Evolutionary conservation across 2,329 filamentous ascomycete species (phyloP).

Genomic region (Penicillium vulpinum): DNA sequence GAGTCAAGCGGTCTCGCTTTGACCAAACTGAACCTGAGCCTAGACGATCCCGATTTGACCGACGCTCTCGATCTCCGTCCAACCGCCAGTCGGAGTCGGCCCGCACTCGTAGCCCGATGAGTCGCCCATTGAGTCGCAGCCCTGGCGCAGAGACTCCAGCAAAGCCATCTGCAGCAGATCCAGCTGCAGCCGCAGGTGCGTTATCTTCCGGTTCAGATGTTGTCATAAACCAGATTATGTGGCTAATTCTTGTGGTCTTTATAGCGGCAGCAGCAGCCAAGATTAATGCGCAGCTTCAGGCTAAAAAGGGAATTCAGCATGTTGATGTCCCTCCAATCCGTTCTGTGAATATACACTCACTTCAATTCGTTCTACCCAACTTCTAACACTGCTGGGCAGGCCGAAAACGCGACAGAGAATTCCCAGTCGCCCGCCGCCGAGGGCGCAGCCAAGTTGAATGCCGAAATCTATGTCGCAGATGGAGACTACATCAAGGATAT

Average conservation of each 20-base stretch:
- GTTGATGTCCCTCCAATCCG: slow-evolving; percentile 82
- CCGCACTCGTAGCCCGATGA: slow-evolving; percentile 79
- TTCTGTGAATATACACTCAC: slow-evolving; percentile 48
- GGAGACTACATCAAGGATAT: slow-evolving; percentile 99
- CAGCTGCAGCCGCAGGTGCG: slow-evolving; percentile 75
- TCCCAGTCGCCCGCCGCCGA: slow-evolving; percentile 55
- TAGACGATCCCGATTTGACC: slow-evolving; percentile 81
- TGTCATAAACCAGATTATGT: neutral
- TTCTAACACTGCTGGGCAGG: slow-evolving; percentile 33
- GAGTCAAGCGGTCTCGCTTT: slow-evolving; percentile 85
- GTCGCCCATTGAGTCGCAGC: slow-evolving; percentile 45
- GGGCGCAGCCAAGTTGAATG: slow-evolving; percentile 64
- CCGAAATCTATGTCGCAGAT: slow-evolving; percentile 90
- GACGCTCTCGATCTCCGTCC: slow-evolving; percentile 82
- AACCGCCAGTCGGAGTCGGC: slow-evolving; percentile 64
- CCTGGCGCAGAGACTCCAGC: slow-evolving; percentile 44
- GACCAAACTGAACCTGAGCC: slow-evolving; percentile 86
- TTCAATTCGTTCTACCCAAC: neutral
- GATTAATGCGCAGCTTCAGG: slow-evolving; percentile 80
- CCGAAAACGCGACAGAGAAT: slow-evolving; percentile 54
- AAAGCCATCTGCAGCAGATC: slow-evolving; percentile 59
- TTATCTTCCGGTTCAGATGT: neutral
- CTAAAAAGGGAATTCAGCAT: slow-evolving; percentile 86
- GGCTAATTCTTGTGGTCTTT: slow-evolving; percentile 16
- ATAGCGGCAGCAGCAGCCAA: slow-evolving; percentile 82